Percentiles rank a stretch among this genome's conserved stretches.
These are phyloP conservation scores for Saccharum officinarum DNA, from an alignment of 176 grass and related monocot species.

Conservation along the genomic window DNA sequence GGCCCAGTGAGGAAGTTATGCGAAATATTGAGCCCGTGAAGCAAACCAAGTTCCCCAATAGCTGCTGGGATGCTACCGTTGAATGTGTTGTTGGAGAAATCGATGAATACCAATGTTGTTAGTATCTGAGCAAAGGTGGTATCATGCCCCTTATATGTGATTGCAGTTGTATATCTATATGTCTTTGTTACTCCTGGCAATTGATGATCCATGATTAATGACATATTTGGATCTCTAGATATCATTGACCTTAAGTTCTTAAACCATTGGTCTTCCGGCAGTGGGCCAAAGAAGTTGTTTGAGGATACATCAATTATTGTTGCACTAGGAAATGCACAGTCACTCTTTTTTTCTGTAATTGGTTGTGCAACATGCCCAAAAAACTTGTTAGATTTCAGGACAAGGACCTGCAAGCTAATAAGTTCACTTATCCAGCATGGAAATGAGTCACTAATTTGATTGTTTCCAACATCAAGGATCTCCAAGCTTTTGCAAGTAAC, in stretches of 20 bases:
- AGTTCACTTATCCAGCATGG: slow-evolving; percentile 4
- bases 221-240: slow-evolving; percentile 1
- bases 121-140: background rate
- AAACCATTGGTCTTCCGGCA: slow-evolving; percentile 27
- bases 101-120: background rate
- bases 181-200: background rate
- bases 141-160: background rate
- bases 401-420: slow-evolving; percentile 21
- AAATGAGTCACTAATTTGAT: too few relatives aligned
- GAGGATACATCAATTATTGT: too few relatives aligned
- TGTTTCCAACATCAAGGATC: too few relatives aligned
- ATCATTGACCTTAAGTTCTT: slow-evolving; percentile 19
- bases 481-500: too few relatives aligned
- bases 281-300: slow-evolving; percentile 11
- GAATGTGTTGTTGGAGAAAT: slow-evolving; percentile 26
- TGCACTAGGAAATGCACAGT: too few relatives aligned
- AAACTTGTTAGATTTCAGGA: background rate
- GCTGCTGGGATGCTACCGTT: background rate
- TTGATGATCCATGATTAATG: slow-evolving; percentile 27
- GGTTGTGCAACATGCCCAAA: too few relatives aligned
- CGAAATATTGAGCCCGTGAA: slow-evolving; percentile 4
- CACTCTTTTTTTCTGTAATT: too few relatives aligned
- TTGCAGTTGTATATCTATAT: slow-evolving; percentile 13
- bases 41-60: slow-evolving; percentile 32
- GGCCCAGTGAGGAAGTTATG: background rate